These are phyloP conservation scores for Tolypocladium inflatum DNA, from an alignment of 2,329 filamentous ascomycete species.

Conservation along the genomic window DNA sequence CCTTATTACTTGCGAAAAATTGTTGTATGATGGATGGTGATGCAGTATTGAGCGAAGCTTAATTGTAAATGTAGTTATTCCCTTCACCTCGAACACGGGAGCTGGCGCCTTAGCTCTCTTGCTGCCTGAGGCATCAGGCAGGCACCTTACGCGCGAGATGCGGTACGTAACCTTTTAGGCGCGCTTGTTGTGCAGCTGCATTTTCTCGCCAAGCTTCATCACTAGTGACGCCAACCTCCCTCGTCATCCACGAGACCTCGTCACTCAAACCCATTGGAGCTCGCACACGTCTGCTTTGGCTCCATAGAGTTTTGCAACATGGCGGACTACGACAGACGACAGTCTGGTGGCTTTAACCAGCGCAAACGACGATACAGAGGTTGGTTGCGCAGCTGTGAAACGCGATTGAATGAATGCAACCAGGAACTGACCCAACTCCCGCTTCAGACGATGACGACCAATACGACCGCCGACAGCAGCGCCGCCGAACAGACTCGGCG, in stretches of 20 bases:
- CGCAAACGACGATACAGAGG: conserved; percentile 77
- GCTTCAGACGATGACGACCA: conserved; percentile 62
- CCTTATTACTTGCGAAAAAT: background rate
- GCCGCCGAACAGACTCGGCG: conserved; percentile 61
- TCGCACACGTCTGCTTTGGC: background rate
- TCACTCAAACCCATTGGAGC: background rate
- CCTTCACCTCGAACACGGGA: too few species aligned
- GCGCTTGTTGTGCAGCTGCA: background rate
- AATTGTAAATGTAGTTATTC: too few species aligned
- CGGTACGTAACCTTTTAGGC: background rate
- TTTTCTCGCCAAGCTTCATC: background rate
- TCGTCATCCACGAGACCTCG: background rate
- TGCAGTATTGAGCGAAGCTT: too few species aligned
- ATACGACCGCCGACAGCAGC: conserved; percentile 62
- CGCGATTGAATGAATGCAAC: background rate
- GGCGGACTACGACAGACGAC: conserved; percentile 50
- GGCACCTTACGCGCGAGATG: background rate
- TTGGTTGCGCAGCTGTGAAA: conserved; percentile 25
- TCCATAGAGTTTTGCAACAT: conserved; percentile 15
- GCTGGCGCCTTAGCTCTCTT: too few species aligned
- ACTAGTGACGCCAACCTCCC: background rate
- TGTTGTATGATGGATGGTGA: background rate
- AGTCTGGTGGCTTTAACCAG: conserved; percentile 43
- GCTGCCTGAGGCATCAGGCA: background rate
- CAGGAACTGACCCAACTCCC: background rate